Percentiles rank a stretch among this genome's conserved stretches.
Conservation (phyloP, 192 early-diverging fungal genomes). For the Phlyctochytrium bullatum region DNA sequence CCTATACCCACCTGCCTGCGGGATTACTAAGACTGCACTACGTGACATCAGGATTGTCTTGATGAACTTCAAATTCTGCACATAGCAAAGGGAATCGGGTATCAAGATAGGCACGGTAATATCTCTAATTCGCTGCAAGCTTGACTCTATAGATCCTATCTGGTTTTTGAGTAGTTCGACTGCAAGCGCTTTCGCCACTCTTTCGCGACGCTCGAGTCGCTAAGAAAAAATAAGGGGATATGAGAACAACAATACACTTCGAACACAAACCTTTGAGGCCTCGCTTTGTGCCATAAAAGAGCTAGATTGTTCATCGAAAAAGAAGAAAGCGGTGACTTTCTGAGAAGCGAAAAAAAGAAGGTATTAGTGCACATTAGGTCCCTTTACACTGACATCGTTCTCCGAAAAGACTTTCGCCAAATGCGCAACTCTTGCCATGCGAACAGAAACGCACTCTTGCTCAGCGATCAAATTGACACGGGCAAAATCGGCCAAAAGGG, state of each 20-base stretch:
- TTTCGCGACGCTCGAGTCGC: slow-evolving; percentile 9
- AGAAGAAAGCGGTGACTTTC: slow-evolving; percentile 30
- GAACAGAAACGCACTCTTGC: slow-evolving; percentile 1
- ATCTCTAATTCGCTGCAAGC: slow-evolving; percentile 10
- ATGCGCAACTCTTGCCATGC: slow-evolving; percentile 28
- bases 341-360: slow-evolving; percentile 1
- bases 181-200: slow-evolving; percentile 35
- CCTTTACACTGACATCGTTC: slow-evolving; percentile 2
- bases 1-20: slow-evolving; percentile 22
- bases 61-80: slow-evolving; percentile 25
- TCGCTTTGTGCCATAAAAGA: slow-evolving; percentile 35
- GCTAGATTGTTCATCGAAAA: slow-evolving; percentile 26
- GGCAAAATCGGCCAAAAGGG: too few relatives aligned
- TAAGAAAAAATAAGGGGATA: background rate
- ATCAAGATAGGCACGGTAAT: slow-evolving; percentile 18
- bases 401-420: slow-evolving; percentile 30
- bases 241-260: background rate
- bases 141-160: slow-evolving; percentile 32
- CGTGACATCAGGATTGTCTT: slow-evolving; percentile 35
- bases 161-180: slow-evolving; percentile 44
- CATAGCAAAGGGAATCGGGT: slow-evolving; percentile 28
- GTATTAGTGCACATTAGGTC: background rate
- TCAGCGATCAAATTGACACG: background rate
- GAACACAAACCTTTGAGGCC: slow-evolving; percentile 24
- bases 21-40: slow-evolving; percentile 25